A percentile compares a stretch with the other conserved stretches of the same genome.
Conservation (phyloP, 768 basidiomycete genomes). For the Asterophora lycoperdoides region DNA sequence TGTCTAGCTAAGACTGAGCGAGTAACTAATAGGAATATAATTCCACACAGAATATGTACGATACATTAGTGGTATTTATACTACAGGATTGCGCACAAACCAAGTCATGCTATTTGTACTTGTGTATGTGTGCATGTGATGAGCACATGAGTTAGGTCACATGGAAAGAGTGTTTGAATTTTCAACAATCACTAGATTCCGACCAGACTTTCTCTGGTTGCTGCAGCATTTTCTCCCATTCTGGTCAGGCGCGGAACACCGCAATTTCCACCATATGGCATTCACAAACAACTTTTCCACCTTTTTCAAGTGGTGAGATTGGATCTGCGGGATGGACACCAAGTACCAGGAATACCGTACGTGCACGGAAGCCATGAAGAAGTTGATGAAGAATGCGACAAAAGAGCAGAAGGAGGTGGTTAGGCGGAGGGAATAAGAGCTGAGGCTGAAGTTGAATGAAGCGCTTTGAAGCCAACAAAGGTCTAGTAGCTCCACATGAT, state of each 20-base stretch:
- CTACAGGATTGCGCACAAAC: too few relatives aligned
- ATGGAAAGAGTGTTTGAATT: too few relatives aligned
- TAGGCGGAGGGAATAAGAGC: slow-evolving; percentile 68
- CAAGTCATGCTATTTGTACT: too few relatives aligned
- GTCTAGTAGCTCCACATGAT: too few relatives aligned
- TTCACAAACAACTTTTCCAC: slow-evolving; percentile 93
- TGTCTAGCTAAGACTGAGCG: too few relatives aligned
- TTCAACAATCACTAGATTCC: too few relatives aligned
- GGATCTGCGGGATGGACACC: slow-evolving; percentile 82
- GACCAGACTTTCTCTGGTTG: slow-evolving; percentile 98
- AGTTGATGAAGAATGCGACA: slow-evolving; percentile 46
- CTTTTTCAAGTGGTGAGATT: slow-evolving; percentile 95
- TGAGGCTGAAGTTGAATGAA: slow-evolving; percentile 51
- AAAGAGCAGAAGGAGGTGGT: slow-evolving; percentile 49
- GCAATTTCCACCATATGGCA: slow-evolving; percentile 98
- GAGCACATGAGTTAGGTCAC: too few relatives aligned
- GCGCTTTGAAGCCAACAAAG: slow-evolving; percentile 29
- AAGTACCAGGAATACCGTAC: slow-evolving; percentile 82
- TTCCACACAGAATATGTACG: too few relatives aligned
- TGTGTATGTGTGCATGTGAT: too few relatives aligned
- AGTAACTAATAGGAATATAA: too few relatives aligned
- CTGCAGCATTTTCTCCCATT: slow-evolving; percentile 88
- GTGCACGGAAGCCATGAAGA: slow-evolving; percentile 59
- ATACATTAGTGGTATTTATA: too few relatives aligned
- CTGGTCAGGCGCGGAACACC: slow-evolving; percentile 97